Evolutionary conservation across 1,284 basidiomycete genomes (phyloP), one percentile per base, ranked within the genome.

Genomic region (Lentinula novae-zelandiae): DNA sequence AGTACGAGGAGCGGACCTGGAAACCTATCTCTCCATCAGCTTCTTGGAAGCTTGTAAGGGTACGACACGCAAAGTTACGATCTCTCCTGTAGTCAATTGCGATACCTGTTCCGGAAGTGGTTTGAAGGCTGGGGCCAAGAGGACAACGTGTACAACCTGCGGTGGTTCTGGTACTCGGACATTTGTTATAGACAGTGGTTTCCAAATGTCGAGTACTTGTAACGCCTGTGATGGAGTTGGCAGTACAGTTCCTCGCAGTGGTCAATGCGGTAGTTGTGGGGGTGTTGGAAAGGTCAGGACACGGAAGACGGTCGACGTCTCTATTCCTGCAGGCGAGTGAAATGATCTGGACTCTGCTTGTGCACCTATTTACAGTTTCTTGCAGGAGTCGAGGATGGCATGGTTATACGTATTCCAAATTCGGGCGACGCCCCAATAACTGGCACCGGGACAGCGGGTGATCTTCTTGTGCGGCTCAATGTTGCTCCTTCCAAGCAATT

Each of bases 181-280:
- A 12, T 98, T 93, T 75, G 90, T 96, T 60, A 87, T 99, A 68
- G 90, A 95, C 73, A 89, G 84, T 72, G 97, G 97, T 15, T 99
- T 99, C 86, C 93, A 96, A 72, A 97, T 99, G 95, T 90, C 95
- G 10, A 93, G 89, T 67, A 96, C 95, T 27, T 99, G 97, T 75
- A 81, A 82, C 57, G 75, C 83, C 27, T 99, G 97, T 75, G 79
- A 84, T 27, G 97, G 97, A n/a, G 80, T 84, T 13, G 97, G 97
- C 15, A 84, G 84, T 39, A 85, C 84, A 3, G 85, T 98, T 34
- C 93, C 95, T 60, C 86, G 86, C 13, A 87, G 84, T 36, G 85
- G 90, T 64, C 84, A 90, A 64, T 99, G 97, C 73, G 81, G 82
- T 33, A 78, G 81, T 53, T 99, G 97, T 74, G 85, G 82, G 40